Base-by-base conservation (phyloP, 2,329 filamentous ascomycete species). In the Aspergillus sp. region DNA sequence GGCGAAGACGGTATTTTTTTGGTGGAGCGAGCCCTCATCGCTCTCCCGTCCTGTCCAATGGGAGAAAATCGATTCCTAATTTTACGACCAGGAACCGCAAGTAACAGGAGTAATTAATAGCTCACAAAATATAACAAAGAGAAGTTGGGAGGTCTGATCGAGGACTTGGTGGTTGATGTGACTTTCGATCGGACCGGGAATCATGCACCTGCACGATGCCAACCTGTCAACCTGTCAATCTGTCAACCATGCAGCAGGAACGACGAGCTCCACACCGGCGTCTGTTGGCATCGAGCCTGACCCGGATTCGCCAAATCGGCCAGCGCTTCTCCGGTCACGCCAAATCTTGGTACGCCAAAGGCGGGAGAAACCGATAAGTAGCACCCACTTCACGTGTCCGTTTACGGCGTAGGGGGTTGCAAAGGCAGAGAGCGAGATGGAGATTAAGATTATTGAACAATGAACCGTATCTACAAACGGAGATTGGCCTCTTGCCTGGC, bases 331-430 rank as follows among this genome's bases (percentile, higher is more conserved):
- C 61, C 54, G 53, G 61, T 41, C 42, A 41, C 51, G 44, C 27
- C 49, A 51, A 64, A 64, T 63, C 61, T 66, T 66, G 64, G 62
- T 64, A 61, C 62, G 42, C 60, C 60, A 61, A 61, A 58, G 54
- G 54, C 61, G 59, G 62, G 56, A 61, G 47, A 58, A 54, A 56
- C 48, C 53, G 62, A 60, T 60, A 47, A 59, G 50, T 54, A 37
- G 30, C 34, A 47, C 55, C 57, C 54, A 60, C 58, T 61, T 60
- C 51, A 61, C 53, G 54, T 58, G 58, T 57, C 15, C 34, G 34
- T 37, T n/a, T 7, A 20, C 20, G 20, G 20, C 4, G 20, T 20
- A 37, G 34, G 12, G 15, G 5, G 34, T n/a, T 15, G 34, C 12
- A 37, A 37, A 37, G 12, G 34, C 12, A 37, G n/a, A 37, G 12